Base-by-base conservation (phyloP, 129 eudicot species). In the Lactuca sativa region DNA sequence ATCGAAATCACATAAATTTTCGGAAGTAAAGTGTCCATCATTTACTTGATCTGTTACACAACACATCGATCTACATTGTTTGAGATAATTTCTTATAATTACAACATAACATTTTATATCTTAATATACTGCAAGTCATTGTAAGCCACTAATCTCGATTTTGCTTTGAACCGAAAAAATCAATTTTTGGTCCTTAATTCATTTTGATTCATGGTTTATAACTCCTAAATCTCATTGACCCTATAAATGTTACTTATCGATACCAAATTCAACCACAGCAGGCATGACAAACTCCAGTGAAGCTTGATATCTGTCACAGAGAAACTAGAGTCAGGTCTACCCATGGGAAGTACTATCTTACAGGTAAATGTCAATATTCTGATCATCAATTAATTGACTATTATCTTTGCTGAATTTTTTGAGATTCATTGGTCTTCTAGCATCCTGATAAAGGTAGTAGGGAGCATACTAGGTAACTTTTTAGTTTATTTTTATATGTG, bases 401-500 rank as follows among this genome's bases (percentile, higher is more conserved):
- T 56, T 56, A 69, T 9, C 18, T 25, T 37, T 74, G 53, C 67
- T 66, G 54, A 43, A 59, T 60, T 48, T 51, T 51, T 65, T 59
- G 65, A 69, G 40, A 40, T 37, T 56, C 40, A 69, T 56, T 0
- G 38, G 61, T 65, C 51, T 57, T 18, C 17, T 16, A 13, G 69
- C 74, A 51, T 60, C 41, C 9, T 59, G 38, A 12, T n/a, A 30
- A 54, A 13, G 11, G 10, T 40, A 62, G 64, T 53, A 73, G 62
- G 70, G 47, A 9, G 67, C 25, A 32, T 43, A 15, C 11, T 51
- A 66, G 71, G 47, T 17, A 66, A 66, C 66, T 74, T 65, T 64
- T 64, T 53, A 21, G 44, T 15, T 31, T 63, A 13, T 64, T 55
- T 15, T 59, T 12, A 34, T 56, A n/a, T 11, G 37, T 41, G 34